phyloP scores from a whole-genome alignment of 768 basidiomycete genomes.

The Russula sp. region DNA sequence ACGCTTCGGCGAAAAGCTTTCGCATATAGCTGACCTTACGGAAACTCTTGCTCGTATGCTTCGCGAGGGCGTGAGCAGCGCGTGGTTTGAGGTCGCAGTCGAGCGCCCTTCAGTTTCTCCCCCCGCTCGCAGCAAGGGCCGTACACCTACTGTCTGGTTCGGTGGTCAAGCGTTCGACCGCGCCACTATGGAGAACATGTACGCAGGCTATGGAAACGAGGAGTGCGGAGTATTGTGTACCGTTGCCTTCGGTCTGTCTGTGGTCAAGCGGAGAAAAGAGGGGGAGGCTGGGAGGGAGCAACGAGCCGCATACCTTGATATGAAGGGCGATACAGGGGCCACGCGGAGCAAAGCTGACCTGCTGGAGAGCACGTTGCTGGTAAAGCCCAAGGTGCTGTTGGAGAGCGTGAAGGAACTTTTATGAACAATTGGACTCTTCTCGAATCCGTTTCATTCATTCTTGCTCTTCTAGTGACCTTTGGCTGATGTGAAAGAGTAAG shows the following conservation, averaged over 20 bases:
- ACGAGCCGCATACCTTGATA: constrained; percentile 20
- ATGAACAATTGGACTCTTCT: constrained; percentile 18
- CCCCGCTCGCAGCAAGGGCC: constrained; percentile 5
- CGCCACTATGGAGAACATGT: constrained; percentile 28
- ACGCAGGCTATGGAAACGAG: constrained; percentile 29
- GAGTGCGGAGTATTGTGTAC: constrained; percentile 28
- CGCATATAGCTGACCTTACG: constrained; percentile 35
- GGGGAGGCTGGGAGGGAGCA: constrained; percentile 11
- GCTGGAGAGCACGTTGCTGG: constrained; percentile 29
- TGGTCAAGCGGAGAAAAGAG: constrained; percentile 27
- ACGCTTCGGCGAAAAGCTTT: constrained; percentile 35
- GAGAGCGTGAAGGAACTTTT: constrained; percentile 32
- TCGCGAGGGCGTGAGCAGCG: constrained; percentile 38
- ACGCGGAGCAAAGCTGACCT: constrained; percentile 13
- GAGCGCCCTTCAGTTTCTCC: constrained; percentile 17
- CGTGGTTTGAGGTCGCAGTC: constrained; percentile 35
- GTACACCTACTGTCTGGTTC: constrained; percentile 10
- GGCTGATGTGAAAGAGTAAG: constrained; percentile 23
- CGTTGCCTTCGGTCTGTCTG: constrained; percentile 23
- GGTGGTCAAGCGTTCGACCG: constrained; percentile 20
- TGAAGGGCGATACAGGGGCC: constrained; percentile 21
- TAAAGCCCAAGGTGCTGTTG: constrained; percentile 31
- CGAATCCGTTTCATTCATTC: constrained; percentile 23
- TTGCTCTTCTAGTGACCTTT: constrained; percentile 15
- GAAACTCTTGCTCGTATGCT: constrained; percentile 34